Evolutionary conservation across 306 rosid species (phyloP), one percentile per base, ranked within the genome.

Genomic region (Fragaria iinumae): DNA sequence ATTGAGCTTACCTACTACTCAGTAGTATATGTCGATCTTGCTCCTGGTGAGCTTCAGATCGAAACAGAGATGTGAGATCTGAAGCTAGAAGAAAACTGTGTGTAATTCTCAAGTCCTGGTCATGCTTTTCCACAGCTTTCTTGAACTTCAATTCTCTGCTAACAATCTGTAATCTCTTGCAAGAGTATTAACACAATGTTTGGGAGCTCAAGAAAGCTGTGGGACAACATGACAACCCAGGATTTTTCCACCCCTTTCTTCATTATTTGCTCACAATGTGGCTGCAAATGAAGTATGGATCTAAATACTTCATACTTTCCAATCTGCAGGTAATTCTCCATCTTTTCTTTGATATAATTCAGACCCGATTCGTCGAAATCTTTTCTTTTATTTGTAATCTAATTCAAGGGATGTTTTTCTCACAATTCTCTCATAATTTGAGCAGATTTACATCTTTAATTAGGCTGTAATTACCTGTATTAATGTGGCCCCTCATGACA

Each of bases 121-220:
- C 96, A 90, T 93, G 87, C 92, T 93, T 86, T 93, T 93, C 97
- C 97, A 93, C 97, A 93, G 97, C 97, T 93, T 93, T 93, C 97
- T 93, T 93, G 97, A 93, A 93, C 97, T 93, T 92, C 89, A 84
- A 80, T 11, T 65, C 72, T 73, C 60, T 20, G 53, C 67, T 73
- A 85, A 6, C 65, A 43, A 84, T 5, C 65, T 39, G 76, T 75
- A 36, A 62, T 74, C 38, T 47, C 59, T 76, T 67, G 3, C 43
- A 2, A 39, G 48, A 79, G 80, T 71, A 18, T 62, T 72, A 20
- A 18, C 52, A 64, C 83, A 80, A 80, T 81, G 70, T 38, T 65
- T 65, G 80, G 95, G 81, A 90, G 97, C 84, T 93, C 97, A 93
- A 93, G 97, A 93, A 93, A 90, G 96, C 96, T 93, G 97, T 93